Evolutionary conservation across 2,329 filamentous ascomycete species (phyloP).

Genomic region (Stenocarpella maydis): DNA sequence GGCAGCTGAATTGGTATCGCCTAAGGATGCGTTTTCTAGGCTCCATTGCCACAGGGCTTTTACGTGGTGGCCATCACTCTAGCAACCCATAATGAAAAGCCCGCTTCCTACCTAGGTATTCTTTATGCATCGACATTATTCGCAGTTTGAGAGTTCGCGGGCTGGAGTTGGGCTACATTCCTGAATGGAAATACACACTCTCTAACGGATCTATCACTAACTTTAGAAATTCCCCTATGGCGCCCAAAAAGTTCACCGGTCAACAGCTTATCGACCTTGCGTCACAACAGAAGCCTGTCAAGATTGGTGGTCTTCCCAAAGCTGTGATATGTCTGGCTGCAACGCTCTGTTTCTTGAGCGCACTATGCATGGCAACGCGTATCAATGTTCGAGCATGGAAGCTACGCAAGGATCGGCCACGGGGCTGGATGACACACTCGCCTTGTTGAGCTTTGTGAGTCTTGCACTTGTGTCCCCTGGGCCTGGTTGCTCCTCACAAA

Average conservation of each 20-base stretch:
- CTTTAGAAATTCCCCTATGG: background rate
- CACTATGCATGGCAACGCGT: background rate
- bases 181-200: too few species aligned
- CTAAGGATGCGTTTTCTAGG: background rate
- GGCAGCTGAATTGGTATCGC: background rate
- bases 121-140: background rate
- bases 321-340: background rate
- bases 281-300: background rate
- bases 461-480: fast-evolving
- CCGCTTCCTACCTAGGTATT: background rate
- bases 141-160: too few species aligned
- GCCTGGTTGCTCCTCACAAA: background rate
- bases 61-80: background rate
- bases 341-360: background rate
- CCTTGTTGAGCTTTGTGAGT: slow-evolving; percentile 20
- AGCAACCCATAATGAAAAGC: background rate
- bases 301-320: background rate
- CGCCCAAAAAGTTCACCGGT: background rate
- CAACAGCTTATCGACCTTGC: slow-evolving; percentile 14
- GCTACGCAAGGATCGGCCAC: background rate
- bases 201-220: background rate
- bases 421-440: slow-evolving; percentile 21
- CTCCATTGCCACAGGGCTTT: background rate
- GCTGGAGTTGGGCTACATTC: background rate
- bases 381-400: background rate